Base-by-base conservation (phyloP, 768 basidiomycete genomes). In the Mycena galopus region DNA sequence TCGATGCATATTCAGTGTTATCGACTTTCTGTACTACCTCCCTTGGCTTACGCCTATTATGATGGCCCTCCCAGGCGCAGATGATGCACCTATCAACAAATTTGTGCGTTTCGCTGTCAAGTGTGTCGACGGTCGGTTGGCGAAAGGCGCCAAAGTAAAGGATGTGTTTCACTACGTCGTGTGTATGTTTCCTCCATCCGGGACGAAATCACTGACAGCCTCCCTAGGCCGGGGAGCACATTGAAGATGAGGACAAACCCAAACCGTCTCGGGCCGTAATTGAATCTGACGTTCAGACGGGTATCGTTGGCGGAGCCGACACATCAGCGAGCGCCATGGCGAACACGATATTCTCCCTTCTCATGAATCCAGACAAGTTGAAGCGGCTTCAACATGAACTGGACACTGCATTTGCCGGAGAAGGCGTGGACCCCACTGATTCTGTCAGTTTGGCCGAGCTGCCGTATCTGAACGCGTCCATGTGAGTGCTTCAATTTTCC, bases 291-390 rank as follows among this genome's bases (percentile, higher is more conserved):
- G 65, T 67, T 27, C 65, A 67, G 27, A 67, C 65, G 3, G 65
- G 65, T 58, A 67, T 67, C 42, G 21, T 67, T 10, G 65, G 65
- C 17, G 65, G 65, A 51, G 57, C 65, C 12, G 65, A 67, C 23
- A 67, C 65, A 35, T 27, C 47, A 2, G 65, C 65, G 4, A 67
- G 65, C 39, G 47, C 55, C 5, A 21, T 67, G 29, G 27, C 65
- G 25, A 67, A 67, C 65, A 67, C 65, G 23, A 27, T 67, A 37
- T 67, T 67, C 55, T 56, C 21, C 8, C 65, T 67, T 17, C 37
- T 67, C 55, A 44, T 44, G 55, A 39, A 58, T 21, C 53, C 51
- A 6, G 65, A 67, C 14, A 67, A 47, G 29, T 17, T 67, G 47
- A 37, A 32, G 27, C 37, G 33, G 67, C 58, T 69, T 27, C 67